Evolutionary conservation across 768 basidiomycete genomes (phyloP).

Genomic region (Boletus eberwhitei): DNA sequence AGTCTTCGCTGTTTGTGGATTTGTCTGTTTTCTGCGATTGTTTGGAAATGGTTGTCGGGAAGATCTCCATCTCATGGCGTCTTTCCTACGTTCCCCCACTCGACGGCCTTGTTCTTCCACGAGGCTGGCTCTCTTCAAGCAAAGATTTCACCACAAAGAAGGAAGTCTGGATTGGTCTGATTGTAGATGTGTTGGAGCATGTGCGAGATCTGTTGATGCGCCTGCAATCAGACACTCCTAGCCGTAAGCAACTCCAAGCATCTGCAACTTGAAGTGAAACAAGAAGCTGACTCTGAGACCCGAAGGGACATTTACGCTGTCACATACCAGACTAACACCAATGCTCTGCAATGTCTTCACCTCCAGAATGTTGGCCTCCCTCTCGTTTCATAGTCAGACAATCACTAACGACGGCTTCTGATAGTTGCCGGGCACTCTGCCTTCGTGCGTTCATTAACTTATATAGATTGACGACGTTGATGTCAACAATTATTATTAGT

Average conservation of each 20-base stretch:
- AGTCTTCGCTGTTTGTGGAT: slow-evolving; percentile 36
- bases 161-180: no score
- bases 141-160: no score
- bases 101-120: slow-evolving; percentile 51
- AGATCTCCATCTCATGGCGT: slow-evolving; percentile 36
- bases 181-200: no score
- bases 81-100: slow-evolving; percentile 22
- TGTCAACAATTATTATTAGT: neutral
- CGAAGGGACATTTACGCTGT: slow-evolving; percentile 6
- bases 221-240: slow-evolving; percentile 25
- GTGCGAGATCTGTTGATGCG: slow-evolving; percentile 26
- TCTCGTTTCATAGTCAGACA: no score
- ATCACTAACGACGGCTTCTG: no score
- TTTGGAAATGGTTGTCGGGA: slow-evolving; percentile 46
- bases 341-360: slow-evolving; percentile 38
- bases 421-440: slow-evolving; percentile 47
- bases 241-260: slow-evolving; percentile 17
- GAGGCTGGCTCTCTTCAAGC: slow-evolving; percentile 54
- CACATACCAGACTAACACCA: slow-evolving; percentile 3
- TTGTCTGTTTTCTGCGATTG: slow-evolving; percentile 48
- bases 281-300: neutral
- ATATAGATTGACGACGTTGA: no score
- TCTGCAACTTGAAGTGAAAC: neutral
- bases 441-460: slow-evolving; percentile 42
- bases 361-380: slow-evolving; percentile 43